A percentile compares a stretch with the other conserved stretches of the same genome.
Conservation (phyloP, 116 monocot species). For the Iris pallida region DNA sequence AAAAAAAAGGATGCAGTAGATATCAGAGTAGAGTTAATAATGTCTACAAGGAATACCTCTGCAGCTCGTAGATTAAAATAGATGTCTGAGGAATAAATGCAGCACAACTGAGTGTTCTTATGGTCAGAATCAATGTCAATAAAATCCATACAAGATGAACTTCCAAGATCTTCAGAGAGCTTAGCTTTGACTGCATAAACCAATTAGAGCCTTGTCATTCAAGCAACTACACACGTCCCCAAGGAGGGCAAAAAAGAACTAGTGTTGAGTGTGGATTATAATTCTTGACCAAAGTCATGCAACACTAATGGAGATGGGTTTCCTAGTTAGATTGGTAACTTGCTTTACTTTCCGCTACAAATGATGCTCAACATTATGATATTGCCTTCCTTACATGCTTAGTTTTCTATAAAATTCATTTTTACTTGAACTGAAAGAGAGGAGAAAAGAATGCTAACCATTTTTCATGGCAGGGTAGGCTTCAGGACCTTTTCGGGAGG, state of each 20-base stretch:
- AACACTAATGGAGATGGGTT: too few species aligned
- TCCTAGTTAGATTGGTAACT: not conserved
- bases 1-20: not conserved
- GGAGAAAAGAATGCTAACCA: constrained; percentile 26
- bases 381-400: not conserved
- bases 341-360: not conserved
- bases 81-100: constrained; percentile 55
- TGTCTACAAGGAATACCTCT: too few species aligned
- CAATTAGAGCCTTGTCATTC: too few species aligned
- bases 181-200: too few species aligned
- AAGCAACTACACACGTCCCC: too few species aligned
- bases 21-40: not conserved
- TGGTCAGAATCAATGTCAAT: constrained; percentile 65
- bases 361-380: not conserved
- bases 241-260: too few species aligned
- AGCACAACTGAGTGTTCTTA: constrained; percentile 72
- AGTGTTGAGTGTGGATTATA: too few species aligned
- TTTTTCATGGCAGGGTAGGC: constrained; percentile 1
- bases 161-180: constrained; percentile 15
- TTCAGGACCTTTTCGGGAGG: constrained; percentile 3
- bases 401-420: not conserved
- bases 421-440: not conserved
- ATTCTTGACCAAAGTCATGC: too few species aligned
- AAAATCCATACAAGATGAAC: constrained; percentile 14
- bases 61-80: constrained; percentile 50